Percentiles rank a stretch among this genome's conserved stretches.
Evolutionary conservation across 2,329 filamentous ascomycete genomes (phyloP).

Genomic region (Nothopassalora personata): DNA sequence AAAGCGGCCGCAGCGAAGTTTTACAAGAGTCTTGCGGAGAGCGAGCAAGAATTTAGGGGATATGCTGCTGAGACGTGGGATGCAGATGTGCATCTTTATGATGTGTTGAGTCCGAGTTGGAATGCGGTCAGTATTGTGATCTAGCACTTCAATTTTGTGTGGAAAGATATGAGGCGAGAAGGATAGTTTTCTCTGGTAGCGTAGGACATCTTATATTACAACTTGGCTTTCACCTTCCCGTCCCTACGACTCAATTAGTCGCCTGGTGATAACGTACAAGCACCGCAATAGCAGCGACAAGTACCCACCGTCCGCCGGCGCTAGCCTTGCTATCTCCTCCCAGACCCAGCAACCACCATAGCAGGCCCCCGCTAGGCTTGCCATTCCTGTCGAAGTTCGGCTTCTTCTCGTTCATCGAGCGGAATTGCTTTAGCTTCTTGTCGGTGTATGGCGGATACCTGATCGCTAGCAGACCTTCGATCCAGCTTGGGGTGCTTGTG

Average conservation of each 20-base stretch:
- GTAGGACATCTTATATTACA: conserved; percentile 1
- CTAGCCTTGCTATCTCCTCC: conserved; percentile 26
- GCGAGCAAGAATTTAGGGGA: conserved; percentile 12
- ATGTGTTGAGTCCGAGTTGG: conserved; percentile 17
- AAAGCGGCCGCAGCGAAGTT: conserved; percentile 16
- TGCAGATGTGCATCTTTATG: conserved; percentile 11
- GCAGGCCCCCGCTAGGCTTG: conserved; percentile 26
- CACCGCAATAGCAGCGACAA: conserved; percentile 22
- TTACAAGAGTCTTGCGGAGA: conserved; percentile 14
- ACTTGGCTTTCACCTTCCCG: conserved; percentile 5
- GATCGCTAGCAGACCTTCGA: conserved; percentile 61
- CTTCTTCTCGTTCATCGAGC: conserved; percentile 46
- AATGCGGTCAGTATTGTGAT: conserved; percentile 17
- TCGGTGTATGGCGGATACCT: conserved; percentile 60
- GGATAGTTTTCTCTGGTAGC: neutral
- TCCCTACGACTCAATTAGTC: conserved; percentile 10
- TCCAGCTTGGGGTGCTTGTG: conserved; percentile 60
- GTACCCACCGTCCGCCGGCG: conserved; percentile 27
- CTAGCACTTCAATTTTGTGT: neutral
- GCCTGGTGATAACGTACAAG: conserved; percentile 14
- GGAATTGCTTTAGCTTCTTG: conserved; percentile 48
- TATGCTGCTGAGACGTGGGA: conserved; percentile 14
- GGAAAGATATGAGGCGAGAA: neutral
- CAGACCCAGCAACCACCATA: conserved; percentile 31
- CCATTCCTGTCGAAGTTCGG: conserved; percentile 60